Evolutionary conservation across 805 yeast species (phyloP), one percentile per base, ranked within the genome.

Genomic region (Ogataea neopini): DNA sequence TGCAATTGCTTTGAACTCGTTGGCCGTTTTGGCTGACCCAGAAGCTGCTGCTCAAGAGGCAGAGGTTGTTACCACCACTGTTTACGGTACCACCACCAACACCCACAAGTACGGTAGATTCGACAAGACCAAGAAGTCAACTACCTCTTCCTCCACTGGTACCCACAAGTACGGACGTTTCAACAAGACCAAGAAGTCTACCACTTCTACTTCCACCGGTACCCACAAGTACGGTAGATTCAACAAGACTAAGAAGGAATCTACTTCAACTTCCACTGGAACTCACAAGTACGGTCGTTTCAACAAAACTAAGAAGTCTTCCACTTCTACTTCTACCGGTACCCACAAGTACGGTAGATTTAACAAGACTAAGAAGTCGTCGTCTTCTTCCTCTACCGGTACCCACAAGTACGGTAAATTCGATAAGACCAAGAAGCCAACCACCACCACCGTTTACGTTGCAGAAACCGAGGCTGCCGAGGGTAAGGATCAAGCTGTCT

Each of bases 331-430:
- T 14, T 53, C 67, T 13, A 66, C 77, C 48, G 73, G 75, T 49
- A 80, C 85, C 41, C 83, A 81, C 71, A 74, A 66, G 54, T 71
- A 71, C 53, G 87, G 87, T 54, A 74, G 72, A 62, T 80, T 80
- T 62, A 72, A 80, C 71, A 74, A 73, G 60, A 73, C 77, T 43
- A 62, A 62, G 52, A 51, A 30, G 18, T 59, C 69, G 13, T 44
- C 59, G 7, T 51, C 63, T 18, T 54, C 74, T 5, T 49, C 64
- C 37, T 51, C 66, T 34, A 53, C 59, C 59, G 65, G 68, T 18
- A 75, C 79, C 43, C 80, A 74, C 68, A 68, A 61, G 49, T 64
- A 65, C 55, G 81, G 81, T 43, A 69, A 71, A 61, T 78, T 76
- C 55, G 71, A 78, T 70, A 75, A 77, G 68, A 75, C 79, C 40